Evolutionary conservation across 179 eudicot genomes (phyloP).

Genomic region (Actinidia arguta): DNA sequence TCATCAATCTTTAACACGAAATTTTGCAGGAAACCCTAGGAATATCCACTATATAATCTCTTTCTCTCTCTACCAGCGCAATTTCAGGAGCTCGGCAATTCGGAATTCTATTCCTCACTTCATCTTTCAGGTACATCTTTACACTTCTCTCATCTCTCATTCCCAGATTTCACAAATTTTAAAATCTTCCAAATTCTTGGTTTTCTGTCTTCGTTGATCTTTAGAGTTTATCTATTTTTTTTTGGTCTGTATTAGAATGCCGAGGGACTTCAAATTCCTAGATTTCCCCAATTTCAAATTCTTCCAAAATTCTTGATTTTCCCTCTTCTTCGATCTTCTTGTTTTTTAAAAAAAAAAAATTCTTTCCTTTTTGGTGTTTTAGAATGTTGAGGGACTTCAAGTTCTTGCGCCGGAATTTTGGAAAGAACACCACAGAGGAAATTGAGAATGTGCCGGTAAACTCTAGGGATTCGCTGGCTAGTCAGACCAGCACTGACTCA

Average conservation of each 20-base stretch:
- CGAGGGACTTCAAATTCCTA: slow-evolving; percentile 45
- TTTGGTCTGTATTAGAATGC: slow-evolving; percentile 48
- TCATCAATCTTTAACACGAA: too few relatives aligned
- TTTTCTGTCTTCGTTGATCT: neutral
- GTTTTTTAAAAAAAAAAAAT: too few relatives aligned
- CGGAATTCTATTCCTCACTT: slow-evolving; percentile 47
- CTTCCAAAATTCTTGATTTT: neutral
- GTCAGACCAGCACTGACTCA: slow-evolving; percentile 34
- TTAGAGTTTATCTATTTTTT: neutral
- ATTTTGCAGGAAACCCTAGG: too few relatives aligned
- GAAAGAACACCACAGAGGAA: slow-evolving; percentile 56
- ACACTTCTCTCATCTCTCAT: neutral
- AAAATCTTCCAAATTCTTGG: neutral
- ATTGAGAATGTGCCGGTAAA: slow-evolving; percentile 75
- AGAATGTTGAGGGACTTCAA: slow-evolving; percentile 84
- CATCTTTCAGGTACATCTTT: slow-evolving; percentile 54
- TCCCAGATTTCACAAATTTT: neutral
- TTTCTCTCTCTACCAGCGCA: neutral
- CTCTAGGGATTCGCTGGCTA: slow-evolving; percentile 44
- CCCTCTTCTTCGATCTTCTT: neutral
- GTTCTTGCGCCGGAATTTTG: slow-evolving; percentile 51
- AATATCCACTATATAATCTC: too few relatives aligned
- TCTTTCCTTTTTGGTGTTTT: neutral
- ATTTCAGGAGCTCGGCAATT: slow-evolving; percentile 48
- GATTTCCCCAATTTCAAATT: neutral